phyloP scores from a whole-genome alignment of 1,284 basidiomycete species.

The Cystobasidium pallidum region DNA sequence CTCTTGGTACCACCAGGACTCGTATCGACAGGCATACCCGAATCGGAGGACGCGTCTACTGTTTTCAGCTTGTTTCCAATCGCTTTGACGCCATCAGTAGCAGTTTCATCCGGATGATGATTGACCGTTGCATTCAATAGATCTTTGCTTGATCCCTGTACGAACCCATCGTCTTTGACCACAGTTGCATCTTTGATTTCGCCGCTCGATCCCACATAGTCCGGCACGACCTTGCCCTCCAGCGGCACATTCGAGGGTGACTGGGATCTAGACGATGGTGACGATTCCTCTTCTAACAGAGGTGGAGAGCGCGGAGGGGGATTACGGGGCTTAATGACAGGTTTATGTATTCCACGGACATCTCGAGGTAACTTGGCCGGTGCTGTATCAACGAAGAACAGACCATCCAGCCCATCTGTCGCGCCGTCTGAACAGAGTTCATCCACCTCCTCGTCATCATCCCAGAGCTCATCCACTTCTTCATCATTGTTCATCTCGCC shows the following conservation, averaged over 20 bases:
- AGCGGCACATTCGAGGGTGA: not conserved
- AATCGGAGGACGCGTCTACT: not conserved
- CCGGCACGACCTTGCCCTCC: slow-evolving; percentile 27
- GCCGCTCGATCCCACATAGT: slow-evolving; percentile 24
- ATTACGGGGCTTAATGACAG: slow-evolving; percentile 3
- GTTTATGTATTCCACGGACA: too few relatives aligned
- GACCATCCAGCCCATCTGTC: slow-evolving; percentile 2
- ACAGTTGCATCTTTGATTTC: slow-evolving; percentile 16
- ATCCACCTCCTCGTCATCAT: slow-evolving; percentile 14
- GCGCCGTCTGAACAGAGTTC: too few relatives aligned
- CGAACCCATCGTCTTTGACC: slow-evolving; percentile 7
- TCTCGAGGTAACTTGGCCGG: slow-evolving; percentile 18
- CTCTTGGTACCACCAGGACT: slow-evolving; percentile 6
- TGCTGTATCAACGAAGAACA: slow-evolving; percentile 38
- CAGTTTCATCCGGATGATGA: not conserved
- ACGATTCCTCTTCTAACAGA: not conserved
- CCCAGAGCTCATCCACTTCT: slow-evolving; percentile 17
- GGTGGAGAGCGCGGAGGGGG: not conserved
- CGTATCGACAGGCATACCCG: not conserved
- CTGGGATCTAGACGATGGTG: not conserved
- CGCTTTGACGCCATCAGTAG: not conserved
- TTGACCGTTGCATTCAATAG: slow-evolving; percentile 2
- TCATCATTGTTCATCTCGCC: not conserved
- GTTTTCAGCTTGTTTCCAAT: not conserved
- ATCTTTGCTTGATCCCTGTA: slow-evolving; percentile 24